A percentile compares a stretch with the other conserved stretches of the same genome.
Conservation (phyloP, 768 basidiomycete genomes). For the Rhodosporidiobolus odoratus region DNA sequence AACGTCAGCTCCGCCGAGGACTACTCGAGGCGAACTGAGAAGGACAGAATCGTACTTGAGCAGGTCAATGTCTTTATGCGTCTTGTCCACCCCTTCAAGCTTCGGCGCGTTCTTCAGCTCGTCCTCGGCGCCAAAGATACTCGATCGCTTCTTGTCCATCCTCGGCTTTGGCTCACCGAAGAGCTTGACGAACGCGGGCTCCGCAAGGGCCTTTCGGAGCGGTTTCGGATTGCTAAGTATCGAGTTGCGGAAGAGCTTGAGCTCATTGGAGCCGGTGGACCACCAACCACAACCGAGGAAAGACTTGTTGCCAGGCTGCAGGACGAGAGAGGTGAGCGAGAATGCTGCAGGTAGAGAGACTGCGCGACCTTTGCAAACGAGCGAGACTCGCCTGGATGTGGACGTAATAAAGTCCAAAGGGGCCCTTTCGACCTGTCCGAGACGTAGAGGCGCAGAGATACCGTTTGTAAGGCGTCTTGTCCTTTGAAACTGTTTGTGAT, state of each 20-base stretch:
- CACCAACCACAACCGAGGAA: conserved; percentile 60
- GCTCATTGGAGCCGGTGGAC: conserved; percentile 59
- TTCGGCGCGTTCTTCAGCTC: conserved; percentile 88
- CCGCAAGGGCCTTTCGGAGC: conserved; percentile 55
- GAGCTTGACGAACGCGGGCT: conserved; percentile 63
- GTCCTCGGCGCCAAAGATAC: conserved; percentile 79
- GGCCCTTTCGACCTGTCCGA: conserved; percentile 80
- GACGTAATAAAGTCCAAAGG: conserved; percentile 59
- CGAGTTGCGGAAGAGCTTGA: conserved; percentile 64
- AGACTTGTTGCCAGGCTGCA: conserved; percentile 21
- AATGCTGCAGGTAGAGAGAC: no score
- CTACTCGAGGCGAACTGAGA: conserved; percentile 56
- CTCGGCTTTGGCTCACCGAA: conserved; percentile 54
- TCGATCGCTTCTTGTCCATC: conserved; percentile 55
- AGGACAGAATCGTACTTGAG: conserved; percentile 67
- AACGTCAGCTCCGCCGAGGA: background rate
- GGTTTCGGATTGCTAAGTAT: conserved; percentile 26
- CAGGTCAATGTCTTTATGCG: conserved; percentile 87
- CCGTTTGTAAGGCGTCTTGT: conserved; percentile 79
- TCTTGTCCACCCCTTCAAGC: conserved; percentile 64
- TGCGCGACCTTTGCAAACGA: no score
- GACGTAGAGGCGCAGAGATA: conserved; percentile 77
- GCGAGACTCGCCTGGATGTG: conserved; percentile 22
- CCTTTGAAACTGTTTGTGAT: conserved; percentile 5
- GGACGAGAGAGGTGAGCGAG: background rate